These are phyloP conservation scores for Sherardia arvensis DNA, from an alignment of 257 asterid genomes.

Conservation along the genomic window DNA sequence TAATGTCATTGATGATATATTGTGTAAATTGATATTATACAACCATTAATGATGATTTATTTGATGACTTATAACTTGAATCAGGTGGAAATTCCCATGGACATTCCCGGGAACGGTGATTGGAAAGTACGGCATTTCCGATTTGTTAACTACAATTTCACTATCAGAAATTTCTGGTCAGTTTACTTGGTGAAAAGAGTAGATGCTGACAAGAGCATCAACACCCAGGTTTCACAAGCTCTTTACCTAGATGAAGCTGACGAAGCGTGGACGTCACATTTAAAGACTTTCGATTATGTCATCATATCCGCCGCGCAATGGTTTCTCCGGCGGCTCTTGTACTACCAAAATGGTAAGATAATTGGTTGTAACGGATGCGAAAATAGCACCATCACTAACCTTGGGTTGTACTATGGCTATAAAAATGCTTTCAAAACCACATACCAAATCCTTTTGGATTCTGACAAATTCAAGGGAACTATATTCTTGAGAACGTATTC, in stretches of 20 bases:
- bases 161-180: too few relatives aligned
- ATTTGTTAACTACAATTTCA: too few relatives aligned
- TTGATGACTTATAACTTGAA: too few relatives aligned
- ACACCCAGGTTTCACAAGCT: constrained; percentile 21
- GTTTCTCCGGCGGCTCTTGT: constrained; percentile 24
- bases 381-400: constrained; percentile 4
- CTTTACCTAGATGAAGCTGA: constrained; percentile 57
- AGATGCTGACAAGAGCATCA: too few relatives aligned
- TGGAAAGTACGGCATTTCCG: too few relatives aligned
- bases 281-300: constrained; percentile 38
- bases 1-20: too few relatives aligned
- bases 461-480: constrained; percentile 11
- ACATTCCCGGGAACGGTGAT: constrained; percentile 11
- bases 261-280: constrained; percentile 38
- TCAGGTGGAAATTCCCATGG: too few relatives aligned
- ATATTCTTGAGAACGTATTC: constrained; percentile 19
- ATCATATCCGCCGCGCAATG: constrained; percentile 64
- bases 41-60: too few relatives aligned
- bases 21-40: too few relatives aligned
- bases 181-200: too few relatives aligned
- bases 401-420: constrained; percentile 18
- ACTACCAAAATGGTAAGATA: constrained; percentile 16
- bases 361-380: constrained; percentile 17
- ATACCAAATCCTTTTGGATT: constrained; percentile 10
- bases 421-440: constrained; percentile 20